Base-by-base conservation (phyloP, 176 grass and related monocot genomes). In the Luzula sylvatica region DNA sequence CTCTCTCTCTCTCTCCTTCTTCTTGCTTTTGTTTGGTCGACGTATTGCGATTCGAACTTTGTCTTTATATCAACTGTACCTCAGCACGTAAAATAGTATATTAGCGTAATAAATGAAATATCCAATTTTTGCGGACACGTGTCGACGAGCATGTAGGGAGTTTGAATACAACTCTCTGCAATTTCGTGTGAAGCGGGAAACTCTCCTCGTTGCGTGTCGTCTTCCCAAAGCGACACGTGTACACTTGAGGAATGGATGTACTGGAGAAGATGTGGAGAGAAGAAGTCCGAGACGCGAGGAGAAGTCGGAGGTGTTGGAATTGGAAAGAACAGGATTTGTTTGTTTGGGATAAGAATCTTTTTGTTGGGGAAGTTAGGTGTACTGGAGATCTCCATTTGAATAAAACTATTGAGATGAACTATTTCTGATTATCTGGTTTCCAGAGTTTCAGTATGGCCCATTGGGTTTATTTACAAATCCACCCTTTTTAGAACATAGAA, bases 121-220 rank as follows among this genome's bases (percentile, higher is more conserved):
- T n/a, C n/a, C n/a, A n/a, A n/a, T n/a, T n/a, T n/a, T n/a, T n/a
- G 26, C 15, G 43, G n/a, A 62, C 38, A 62, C 58, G 41, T 62
- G 42, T 46, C 24, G n/a, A 18, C 42, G 3, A 62, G 23, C 58
- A 25, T 47, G 41, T 46, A 26, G 58, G 5, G 17, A 11, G 42
- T 46, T 20, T 19, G 35, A 20, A 9, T 26, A 3, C 12, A 41
- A 7, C 1, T 23, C 26, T 62, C 41, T n/a, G 18, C 13, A 55
- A 44, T 68, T 55, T 55, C 50, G 18, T 55, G 65, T 32, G 65
- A 48, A 18, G 20, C 32, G 50, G 49, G 65, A 55, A 53, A 46
- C 12, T 14, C 18, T n/a, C 14, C 8, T 23, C 5, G 42, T 40
- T 22, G 22, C 62, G 62, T 66, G 62, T 52, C 11, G 11, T 3